Conservation (phyloP, 1,139 yeast species). For the Candida pseudoviswanathii region DNA sequence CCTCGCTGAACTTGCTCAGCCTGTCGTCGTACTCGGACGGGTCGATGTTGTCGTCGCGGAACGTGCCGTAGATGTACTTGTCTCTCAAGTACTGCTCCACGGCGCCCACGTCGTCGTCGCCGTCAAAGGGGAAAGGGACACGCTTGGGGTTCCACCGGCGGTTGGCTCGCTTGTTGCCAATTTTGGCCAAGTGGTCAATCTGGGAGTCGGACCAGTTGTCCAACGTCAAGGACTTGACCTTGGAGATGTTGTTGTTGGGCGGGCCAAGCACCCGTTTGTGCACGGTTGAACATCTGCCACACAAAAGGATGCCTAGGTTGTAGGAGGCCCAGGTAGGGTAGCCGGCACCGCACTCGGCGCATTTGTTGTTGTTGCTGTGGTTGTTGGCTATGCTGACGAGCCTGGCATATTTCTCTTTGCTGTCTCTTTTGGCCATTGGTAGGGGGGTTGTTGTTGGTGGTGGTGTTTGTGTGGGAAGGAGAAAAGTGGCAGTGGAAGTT, state of each 20-base stretch:
- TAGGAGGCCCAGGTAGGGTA: conserved; percentile 63
- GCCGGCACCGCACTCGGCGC: conserved; percentile 71
- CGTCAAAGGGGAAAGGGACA: conserved; percentile 72
- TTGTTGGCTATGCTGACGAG: conserved; percentile 47
- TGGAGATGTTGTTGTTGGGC: conserved; percentile 51
- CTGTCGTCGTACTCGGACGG: conserved; percentile 27
- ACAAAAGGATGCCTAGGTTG: conserved; percentile 62
- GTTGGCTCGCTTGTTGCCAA: conserved; percentile 69
- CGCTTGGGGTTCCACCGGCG: conserved; percentile 62
- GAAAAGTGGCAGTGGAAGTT: not conserved
- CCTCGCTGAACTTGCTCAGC: conserved; percentile 16
- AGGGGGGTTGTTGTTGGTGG: not conserved
- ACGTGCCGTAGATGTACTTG: conserved; percentile 52
- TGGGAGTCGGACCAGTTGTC: conserved; percentile 75
- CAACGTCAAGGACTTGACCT: conserved; percentile 77
- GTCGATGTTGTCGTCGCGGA: conserved; percentile 36
- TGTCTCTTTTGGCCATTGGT: conserved; percentile 13
- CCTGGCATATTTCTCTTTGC: conserved; percentile 34
- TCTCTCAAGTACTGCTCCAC: conserved; percentile 55
- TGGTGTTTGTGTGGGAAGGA: not conserved
- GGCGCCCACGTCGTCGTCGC: conserved; percentile 54
- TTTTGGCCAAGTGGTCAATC: conserved; percentile 55
- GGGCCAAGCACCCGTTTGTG: conserved; percentile 74
- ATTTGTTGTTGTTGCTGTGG: conserved; percentile 52
- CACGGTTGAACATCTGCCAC: conserved; percentile 78